Evolutionary conservation across 176 grass and related monocot species (phyloP), one percentile per base, ranked within the genome.

Genomic region (Tuctoria greenei): DNA sequence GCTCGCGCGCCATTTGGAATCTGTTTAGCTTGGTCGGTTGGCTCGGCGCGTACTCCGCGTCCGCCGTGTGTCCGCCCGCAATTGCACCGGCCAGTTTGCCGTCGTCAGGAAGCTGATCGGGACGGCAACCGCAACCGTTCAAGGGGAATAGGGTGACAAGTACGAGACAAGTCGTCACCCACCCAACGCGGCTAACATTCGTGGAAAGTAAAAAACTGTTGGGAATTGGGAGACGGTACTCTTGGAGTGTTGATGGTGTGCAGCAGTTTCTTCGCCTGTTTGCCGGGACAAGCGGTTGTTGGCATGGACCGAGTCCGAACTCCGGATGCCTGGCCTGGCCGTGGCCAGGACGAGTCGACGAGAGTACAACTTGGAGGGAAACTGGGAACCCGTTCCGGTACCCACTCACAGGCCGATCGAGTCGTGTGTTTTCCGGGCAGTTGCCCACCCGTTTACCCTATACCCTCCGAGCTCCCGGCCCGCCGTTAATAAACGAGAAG

Each of bases 61-160:
- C 50, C 28, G 58, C 57, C 79, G 47, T 66, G 59, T 82, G 79
- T 66, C 17, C 37, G 24, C 0, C 6, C 8, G 41, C 61, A 8
- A 60, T 67, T 23, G 78, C 72, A 58, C 72, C 57, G 66, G 57
- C 78, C 63, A 39, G 15, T 8, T 35, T 27, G 38, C 72, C 39
- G 55, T 20, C 55, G 24, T 46, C 67, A 16, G 11, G 40, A 27
- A 25, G 0, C 23, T 25, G 38, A 21, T 9, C 13, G 0, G 4
- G 37, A 50, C 14, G 28, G 56, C 1, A 46, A 5, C 10, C 17
- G 1, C 42, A 37, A 38, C 11, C 6, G 36, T 54, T 26, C n/a
- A 20, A 25, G 26, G 21, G 37, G 39, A 24, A 35, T 15, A 20
- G 43, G 23, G 41, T 6, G 27, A 25, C 27, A 27, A 4, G 1